Base-by-base conservation (phyloP, 495 filamentous ascomycete species). In the Echria macrotheca region DNA sequence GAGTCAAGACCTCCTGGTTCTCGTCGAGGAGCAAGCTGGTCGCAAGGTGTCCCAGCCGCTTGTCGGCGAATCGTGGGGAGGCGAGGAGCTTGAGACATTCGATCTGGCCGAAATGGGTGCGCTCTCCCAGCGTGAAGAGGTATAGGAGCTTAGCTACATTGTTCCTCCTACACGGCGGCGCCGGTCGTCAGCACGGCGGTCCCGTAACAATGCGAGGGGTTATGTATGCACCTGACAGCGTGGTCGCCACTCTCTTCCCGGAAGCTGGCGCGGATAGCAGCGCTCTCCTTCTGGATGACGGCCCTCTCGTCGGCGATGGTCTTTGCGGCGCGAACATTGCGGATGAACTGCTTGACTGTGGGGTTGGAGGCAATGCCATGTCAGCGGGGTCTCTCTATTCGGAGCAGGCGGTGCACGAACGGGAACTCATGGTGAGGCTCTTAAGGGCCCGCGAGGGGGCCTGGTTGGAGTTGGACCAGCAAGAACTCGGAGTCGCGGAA, bases 121-220 rank as follows among this genome's bases (percentile, higher is more conserved):
- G 80, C 68, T 98, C 93, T 48, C 93, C 93, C n/a, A 98, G 80
- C 1, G 93, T 98, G 66, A 98, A 98, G 44, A 98, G 87, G 60
- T 98, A 98, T 31, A 98, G 78, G 15, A 98, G 80, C 66, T 98
- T 98, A 53, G 93, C 91, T 49, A 98, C 94, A 78, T 98, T 98
- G 74, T 98, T 98, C 64, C 93, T 83, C 75, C 91, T 96, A 67
- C 53, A 29, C 9, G 38, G 39, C 12, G n/a, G 22, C 29, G 15
- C 29, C 42, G 6, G 21, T 41, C 15, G 42, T 60, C 49, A 60
- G 55, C 52, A 58, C 35, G 14, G n/a, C 35, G 35, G 35, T 17
- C 35, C 15, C 15, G 35, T 5, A n/a, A n/a, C 35, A 18, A 18
- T 11, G 31, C 31, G 31, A 15, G 9, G 35, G 21, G 35, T 14